Percentiles rank a stretch among this genome's conserved stretches.
These are phyloP conservation scores for Plicaturopsis crispa DNA, from an alignment of 768 basidiomycete species.

Conservation along the genomic window DNA sequence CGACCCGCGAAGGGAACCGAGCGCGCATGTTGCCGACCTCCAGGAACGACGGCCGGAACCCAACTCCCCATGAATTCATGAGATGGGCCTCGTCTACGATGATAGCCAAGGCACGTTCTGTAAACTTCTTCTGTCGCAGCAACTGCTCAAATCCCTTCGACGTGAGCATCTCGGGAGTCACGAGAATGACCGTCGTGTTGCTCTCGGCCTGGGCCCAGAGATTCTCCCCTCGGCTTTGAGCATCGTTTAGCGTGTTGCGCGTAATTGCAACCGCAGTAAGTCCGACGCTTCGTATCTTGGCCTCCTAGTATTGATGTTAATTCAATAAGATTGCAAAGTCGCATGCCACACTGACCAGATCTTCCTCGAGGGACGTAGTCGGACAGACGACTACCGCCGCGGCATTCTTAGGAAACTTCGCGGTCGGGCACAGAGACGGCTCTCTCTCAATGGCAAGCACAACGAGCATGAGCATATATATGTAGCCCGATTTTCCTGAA, in stretches of 20 bases:
- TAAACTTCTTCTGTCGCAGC: conserved; percentile 6
- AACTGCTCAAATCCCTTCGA: conserved; percentile 7
- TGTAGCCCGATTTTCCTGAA: conserved; percentile 14
- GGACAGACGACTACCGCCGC: conserved; percentile 12
- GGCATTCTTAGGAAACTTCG: conserved; percentile 8
- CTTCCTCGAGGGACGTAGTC: conserved; percentile 12
- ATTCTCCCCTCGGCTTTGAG: conserved; percentile 2
- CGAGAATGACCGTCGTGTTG: conserved; percentile 5
- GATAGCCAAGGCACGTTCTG: conserved; percentile 7
- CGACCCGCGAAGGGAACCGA: background rate
- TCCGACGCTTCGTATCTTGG: background rate
- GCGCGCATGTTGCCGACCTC: conserved; percentile 10
- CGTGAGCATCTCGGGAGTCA: conserved; percentile 10
- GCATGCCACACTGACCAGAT: conserved; percentile 9
- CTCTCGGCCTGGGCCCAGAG: conserved; percentile 4
- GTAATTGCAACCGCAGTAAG: conserved; percentile 8
- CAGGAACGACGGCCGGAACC: conserved; percentile 8
- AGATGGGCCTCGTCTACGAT: conserved; percentile 11
- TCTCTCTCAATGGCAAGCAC: conserved; percentile 7
- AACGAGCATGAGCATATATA: conserved; percentile 13
- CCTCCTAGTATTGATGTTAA: background rate
- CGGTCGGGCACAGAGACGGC: conserved; percentile 7
- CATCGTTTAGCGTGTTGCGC: conserved; percentile 6
- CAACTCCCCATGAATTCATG: conserved; percentile 8
- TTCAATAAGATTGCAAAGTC: background rate